These are phyloP conservation scores for Talaromyces borbonicus DNA, from an alignment of 495 filamentous ascomycete species.

Conservation along the genomic window DNA sequence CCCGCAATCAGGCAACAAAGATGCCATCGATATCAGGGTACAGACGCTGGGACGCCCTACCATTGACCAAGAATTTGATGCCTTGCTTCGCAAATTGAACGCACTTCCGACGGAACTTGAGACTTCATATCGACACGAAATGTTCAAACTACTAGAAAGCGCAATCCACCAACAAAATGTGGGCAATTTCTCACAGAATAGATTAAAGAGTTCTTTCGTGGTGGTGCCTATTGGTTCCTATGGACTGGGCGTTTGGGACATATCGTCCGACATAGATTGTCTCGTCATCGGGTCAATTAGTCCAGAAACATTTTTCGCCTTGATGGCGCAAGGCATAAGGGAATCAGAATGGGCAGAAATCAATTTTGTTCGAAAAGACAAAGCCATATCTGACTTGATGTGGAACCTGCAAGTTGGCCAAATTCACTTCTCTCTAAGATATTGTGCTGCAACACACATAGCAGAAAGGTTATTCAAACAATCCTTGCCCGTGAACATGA, in stretches of 20 bases:
- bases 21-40: too few relatives aligned
- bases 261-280: slow-evolving; percentile 47
- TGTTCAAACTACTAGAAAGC: slow-evolving; percentile 5
- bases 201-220: slow-evolving; percentile 25
- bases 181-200: background rate
- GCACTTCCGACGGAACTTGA: slow-evolving; percentile 6
- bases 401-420: slow-evolving; percentile 40
- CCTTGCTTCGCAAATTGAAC: background rate
- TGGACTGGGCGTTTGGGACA: slow-evolving; percentile 45
- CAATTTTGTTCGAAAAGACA: slow-evolving; percentile 40
- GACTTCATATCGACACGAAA: background rate
- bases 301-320: slow-evolving; percentile 42
- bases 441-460: slow-evolving; percentile 42
- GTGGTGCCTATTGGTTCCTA: slow-evolving; percentile 51
- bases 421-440: slow-evolving; percentile 48
- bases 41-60: too few relatives aligned
- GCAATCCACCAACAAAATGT: background rate
- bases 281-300: slow-evolving; percentile 48
- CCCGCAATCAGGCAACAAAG: too few relatives aligned
- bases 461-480: slow-evolving; percentile 21
- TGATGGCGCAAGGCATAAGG: slow-evolving; percentile 40
- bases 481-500: background rate
- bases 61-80: background rate
- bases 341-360: slow-evolving; percentile 28
- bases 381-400: slow-evolving; percentile 42